Base-by-base conservation (phyloP, 2,329 filamentous ascomycete genomes). In the Aspergillus clavatus region DNA sequence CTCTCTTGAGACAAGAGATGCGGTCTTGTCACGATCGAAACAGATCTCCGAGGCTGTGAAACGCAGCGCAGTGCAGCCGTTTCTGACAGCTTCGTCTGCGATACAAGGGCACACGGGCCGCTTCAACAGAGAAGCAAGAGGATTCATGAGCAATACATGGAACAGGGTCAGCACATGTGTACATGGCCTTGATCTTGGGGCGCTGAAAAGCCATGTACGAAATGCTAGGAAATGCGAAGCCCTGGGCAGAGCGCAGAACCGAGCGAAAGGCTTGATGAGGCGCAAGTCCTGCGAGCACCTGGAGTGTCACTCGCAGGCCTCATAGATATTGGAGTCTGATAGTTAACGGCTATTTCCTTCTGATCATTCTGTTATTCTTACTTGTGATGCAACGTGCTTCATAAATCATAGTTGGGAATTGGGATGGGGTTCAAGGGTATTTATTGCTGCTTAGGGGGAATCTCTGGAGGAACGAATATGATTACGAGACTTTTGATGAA, bases 201-300 rank as follows among this genome's bases (percentile, higher is more conserved):
- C 47, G 6, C 44, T 68, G 50, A 54, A 56, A 47, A 55, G 60
- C 38, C 52, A 56, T 45, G 39, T 66, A 8, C 62, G 60, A 27
- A 58, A 56, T 29, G 52, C 51, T 11, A 55, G 53, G 24, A 62
- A 58, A 40, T 61, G 52, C 28, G 56, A 57, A 29, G 47, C 63
- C 14, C 47, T 71, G 36, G 60, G 58, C 38, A 60, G 51, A 26
- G 67, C 67, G 31, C 68, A 71, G 38, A 60, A 55, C 40, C 59
- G 58, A 35, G 68, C 65, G 18, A 60, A 57, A 35, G 45, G 55
- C 29, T 39, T 69, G 39, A 45, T 65, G 43, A 57, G 54, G 41
- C 50, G 55, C n/a, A 54, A 49, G 42, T 36, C 46, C 6, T 46
- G 47, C 40, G 45, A 48, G 24, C 46, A 45, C 16, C 22, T 27